These are phyloP conservation scores for Sodiomyces alkalinus DNA, from an alignment of 2,329 filamentous ascomycete species.

Conservation along the genomic window DNA sequence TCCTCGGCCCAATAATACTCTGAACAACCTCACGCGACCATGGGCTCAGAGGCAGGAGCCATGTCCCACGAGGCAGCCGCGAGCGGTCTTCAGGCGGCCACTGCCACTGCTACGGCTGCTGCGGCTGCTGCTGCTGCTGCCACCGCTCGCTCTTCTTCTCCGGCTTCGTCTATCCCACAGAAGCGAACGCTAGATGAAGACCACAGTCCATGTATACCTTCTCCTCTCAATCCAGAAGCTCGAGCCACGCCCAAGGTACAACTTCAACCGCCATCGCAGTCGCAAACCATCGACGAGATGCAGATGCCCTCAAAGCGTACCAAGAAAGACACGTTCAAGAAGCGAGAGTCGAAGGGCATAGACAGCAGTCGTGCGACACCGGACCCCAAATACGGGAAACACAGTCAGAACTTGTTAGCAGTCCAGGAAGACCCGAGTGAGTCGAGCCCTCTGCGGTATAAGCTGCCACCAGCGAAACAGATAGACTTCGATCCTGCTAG, in stretches of 20 bases:
- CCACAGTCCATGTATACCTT: constrained; percentile 55
- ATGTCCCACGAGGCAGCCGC: constrained; percentile 26
- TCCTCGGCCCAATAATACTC: no score
- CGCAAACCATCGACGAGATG: constrained; percentile 17
- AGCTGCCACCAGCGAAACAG: constrained; percentile 45
- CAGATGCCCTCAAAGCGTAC: constrained; percentile 24
- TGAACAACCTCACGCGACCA: no score
- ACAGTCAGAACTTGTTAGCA: no score
- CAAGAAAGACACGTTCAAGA: constrained; percentile 55
- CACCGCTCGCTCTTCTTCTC: no score
- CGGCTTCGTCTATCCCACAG: constrained; percentile 41
- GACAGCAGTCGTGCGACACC: constrained; percentile 41
- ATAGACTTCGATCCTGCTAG: constrained; percentile 46
- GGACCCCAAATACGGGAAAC: constrained; percentile 29
- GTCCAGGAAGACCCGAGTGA: constrained; percentile 20
- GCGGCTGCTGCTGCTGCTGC: no score
- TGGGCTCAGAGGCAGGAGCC: constrained; percentile 20
- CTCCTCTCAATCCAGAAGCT: constrained; percentile 57
- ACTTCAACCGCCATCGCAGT: no score
- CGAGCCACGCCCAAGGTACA: constrained; percentile 21
- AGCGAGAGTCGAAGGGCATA: constrained; percentile 45
- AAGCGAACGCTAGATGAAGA: constrained; percentile 55
- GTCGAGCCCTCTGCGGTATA: constrained; percentile 42
- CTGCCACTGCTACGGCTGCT: no score
- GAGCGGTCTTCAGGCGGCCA: no score